Evolutionary conservation across 257 asterid genomes (phyloP).

Genomic region (Vinca minor): DNA sequence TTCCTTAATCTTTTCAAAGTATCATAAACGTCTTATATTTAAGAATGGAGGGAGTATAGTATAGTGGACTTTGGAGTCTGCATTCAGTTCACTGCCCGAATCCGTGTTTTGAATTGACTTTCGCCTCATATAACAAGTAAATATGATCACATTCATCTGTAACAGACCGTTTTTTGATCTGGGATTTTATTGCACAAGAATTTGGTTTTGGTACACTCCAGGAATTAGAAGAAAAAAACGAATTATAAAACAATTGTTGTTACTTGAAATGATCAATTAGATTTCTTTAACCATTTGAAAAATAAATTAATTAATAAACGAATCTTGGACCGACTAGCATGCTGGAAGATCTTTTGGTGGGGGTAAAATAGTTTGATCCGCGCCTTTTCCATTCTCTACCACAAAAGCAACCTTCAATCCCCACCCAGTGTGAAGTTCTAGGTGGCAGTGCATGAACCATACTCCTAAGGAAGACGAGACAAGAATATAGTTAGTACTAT

Average conservation of each 20-base stretch:
- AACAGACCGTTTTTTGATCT: neutral
- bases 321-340: constrained; percentile 27
- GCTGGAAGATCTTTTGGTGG: constrained; percentile 83
- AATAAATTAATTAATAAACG: neutral
- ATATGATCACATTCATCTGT: neutral
- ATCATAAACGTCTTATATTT: too few species aligned
- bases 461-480: constrained; percentile 15
- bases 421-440: constrained; percentile 92
- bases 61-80: neutral
- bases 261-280: neutral
- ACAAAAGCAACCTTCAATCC: constrained; percentile 77
- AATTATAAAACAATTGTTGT: neutral
- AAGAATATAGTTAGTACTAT: neutral
- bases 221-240: too few species aligned
- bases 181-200: constrained; percentile 7
- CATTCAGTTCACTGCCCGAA: neutral
- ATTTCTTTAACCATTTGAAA: neutral
- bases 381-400: constrained; percentile 80
- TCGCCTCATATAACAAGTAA: neutral
- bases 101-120: neutral
- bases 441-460: constrained; percentile 78
- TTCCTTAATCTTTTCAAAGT: too few species aligned
- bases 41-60: too few species aligned
- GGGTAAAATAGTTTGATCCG: constrained; percentile 51
- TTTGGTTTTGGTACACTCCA: constrained; percentile 6